These are phyloP conservation scores for Saturnispora gosingensis DNA, from an alignment of 805 yeast species.

Conservation along the genomic window DNA sequence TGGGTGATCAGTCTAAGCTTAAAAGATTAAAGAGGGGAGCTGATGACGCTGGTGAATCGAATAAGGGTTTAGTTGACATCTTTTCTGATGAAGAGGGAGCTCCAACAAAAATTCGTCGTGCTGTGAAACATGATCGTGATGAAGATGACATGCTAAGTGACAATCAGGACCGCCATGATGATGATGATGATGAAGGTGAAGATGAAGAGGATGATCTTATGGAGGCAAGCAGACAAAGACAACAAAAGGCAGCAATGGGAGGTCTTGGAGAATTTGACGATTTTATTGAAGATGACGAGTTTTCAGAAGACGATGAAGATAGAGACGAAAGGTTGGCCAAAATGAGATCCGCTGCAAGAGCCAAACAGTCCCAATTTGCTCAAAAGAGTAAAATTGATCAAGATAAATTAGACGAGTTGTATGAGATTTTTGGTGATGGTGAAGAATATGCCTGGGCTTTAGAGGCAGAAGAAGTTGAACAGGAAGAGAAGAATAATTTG, in stretches of 20 bases:
- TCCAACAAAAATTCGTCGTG: constrained; percentile 11
- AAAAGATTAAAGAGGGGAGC: constrained; percentile 79
- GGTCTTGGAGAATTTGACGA: constrained; percentile 81
- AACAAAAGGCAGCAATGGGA: constrained; percentile 18
- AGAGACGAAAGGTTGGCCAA: constrained; percentile 34
- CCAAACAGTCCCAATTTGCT: constrained; percentile 24
- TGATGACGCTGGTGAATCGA: constrained; percentile 24
- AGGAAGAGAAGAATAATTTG: constrained; percentile 43
- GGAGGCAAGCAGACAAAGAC: constrained; percentile 23
- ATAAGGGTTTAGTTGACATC: constrained; percentile 50
- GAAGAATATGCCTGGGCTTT: constrained; percentile 97
- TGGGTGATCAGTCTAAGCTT: constrained; percentile 39
- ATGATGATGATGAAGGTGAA: constrained; percentile 19
- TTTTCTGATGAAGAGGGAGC: constrained; percentile 50
- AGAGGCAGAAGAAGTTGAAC: constrained; percentile 71
- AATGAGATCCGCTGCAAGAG: constrained; percentile 27
- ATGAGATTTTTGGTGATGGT: constrained; percentile 95
- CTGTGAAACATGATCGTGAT: constrained; percentile 16
- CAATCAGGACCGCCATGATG: constrained; percentile 27
- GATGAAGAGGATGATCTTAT: constrained; percentile 26
- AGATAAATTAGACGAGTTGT: constrained; percentile 85
- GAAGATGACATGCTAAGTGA: constrained; percentile 19
- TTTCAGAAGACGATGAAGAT: constrained; percentile 80
- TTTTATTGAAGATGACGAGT: constrained; percentile 95
- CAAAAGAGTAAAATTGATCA: constrained; percentile 54